Evolutionary conservation across 2,329 filamentous ascomycete species (phyloP), one percentile per base, ranked within the genome.

Genomic region (Davidsoniella australis): DNA sequence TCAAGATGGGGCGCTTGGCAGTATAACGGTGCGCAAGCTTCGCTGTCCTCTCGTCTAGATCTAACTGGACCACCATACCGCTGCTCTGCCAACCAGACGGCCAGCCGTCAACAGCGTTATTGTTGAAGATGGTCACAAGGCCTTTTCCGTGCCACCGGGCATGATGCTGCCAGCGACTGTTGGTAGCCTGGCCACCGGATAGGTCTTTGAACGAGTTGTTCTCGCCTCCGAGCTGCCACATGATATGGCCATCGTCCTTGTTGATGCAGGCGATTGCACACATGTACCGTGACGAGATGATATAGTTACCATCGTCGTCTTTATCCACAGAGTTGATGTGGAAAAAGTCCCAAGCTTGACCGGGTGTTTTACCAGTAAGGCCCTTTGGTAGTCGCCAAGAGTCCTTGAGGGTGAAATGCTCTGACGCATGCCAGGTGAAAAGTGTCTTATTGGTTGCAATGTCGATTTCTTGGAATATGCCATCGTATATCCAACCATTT

Each of bases 291-390:
- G 68, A 64, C 0, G 72, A 76, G n/a, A 78, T 63, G 9, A 77
- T 58, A 50, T 72, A 78, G 55, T 76, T 69, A 4, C 70, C 70
- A 0, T 64, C 55, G 0, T 59, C 55, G 47, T 68, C 67, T 56
- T 75, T 73, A 55, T 73, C 68, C 24, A 76, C 61, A 36, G 70
- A 70, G 60, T 76, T 74, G 59, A 76, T 68, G 57, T 75, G 72
- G 57, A 75, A 75, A 53, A 67, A 75, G 57, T 77, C 72, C 60
- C 71, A 76, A 1, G 66, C 63, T 12, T 23, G 18, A 18, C 57
- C 57, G 3, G 57, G 56, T 41, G 56, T 55, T 36, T 56, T 58
- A 23, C 53, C 57, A 4, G 60, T 59, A 17, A 54, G 51, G 16
- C 56, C 51, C 12, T 33, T 33, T n/a, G 54, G 50, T n/a, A 37